Conservation (phyloP, 2,329 filamentous ascomycete species). For the Bipolaris victoriae region DNA sequence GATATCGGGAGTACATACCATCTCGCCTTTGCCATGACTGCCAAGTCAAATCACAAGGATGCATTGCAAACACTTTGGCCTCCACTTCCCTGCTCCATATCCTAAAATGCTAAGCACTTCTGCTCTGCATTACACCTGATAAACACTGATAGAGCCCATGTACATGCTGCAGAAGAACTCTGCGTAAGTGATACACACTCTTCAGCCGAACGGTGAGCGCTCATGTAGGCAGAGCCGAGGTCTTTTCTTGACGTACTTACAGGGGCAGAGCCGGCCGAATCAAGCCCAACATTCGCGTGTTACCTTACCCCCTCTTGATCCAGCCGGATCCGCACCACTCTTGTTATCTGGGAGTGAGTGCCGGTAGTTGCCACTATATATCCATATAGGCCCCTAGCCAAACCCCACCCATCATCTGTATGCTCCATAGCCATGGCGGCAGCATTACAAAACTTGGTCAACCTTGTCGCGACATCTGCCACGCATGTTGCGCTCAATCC, state of each 20-base stretch:
- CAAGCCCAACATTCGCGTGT: constrained; percentile 1
- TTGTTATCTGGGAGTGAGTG: background rate
- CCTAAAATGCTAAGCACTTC: too few species aligned
- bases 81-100: too few species aligned
- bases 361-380: background rate
- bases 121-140: too few species aligned
- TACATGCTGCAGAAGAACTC: too few species aligned
- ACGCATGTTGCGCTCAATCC: constrained; percentile 40
- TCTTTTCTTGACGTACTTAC: background rate
- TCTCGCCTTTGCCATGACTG: too few species aligned
- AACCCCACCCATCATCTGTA: background rate
- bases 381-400: background rate
- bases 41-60: too few species aligned
- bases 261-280: constrained; percentile 5
- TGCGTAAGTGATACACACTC: background rate
- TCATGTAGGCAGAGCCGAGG: constrained; percentile 7
- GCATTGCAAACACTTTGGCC: too few species aligned
- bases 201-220: background rate
- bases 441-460: constrained; percentile 21
- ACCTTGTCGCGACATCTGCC: constrained; percentile 30
- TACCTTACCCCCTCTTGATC: constrained; percentile 6
- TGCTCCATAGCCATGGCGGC: constrained; percentile 24
- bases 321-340: constrained; percentile 12
- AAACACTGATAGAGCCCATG: too few species aligned
- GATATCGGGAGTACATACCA: background rate